Percentiles rank a stretch among this genome's conserved stretches.
Evolutionary conservation across 441 rosid species (phyloP).

Genomic region (Bocquillonia castaneifolia): DNA sequence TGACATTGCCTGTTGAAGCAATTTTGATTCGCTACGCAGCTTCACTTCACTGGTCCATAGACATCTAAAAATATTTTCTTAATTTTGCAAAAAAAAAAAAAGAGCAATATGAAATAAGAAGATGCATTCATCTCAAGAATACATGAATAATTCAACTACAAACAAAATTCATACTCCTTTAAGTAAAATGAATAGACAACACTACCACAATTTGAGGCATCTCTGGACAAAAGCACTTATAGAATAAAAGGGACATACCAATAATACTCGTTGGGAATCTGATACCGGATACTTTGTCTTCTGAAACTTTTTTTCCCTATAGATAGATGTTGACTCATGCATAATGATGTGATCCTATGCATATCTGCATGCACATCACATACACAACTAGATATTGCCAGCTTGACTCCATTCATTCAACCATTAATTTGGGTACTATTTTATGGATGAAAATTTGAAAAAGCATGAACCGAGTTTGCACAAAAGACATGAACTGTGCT

Average conservation of each 20-base stretch:
- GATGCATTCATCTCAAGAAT: conserved; percentile 13
- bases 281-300: conserved; percentile 20
- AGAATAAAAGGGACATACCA: conserved; percentile 14
- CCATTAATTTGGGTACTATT: background rate
- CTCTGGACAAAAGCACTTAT: conserved; percentile 25
- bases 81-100: background rate
- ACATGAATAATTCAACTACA: background rate
- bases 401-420: background rate
- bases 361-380: background rate
- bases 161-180: background rate
- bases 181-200: conserved; percentile 19
- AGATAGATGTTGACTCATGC: background rate
- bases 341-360: conserved; percentile 6
- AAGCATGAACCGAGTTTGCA: background rate
- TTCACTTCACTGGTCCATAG: conserved; percentile 29
- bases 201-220: conserved; percentile 23
- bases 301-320: background rate
- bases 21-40: conserved; percentile 28
- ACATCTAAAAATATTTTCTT: conserved; percentile 23
- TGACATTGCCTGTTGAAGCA: conserved; percentile 10
- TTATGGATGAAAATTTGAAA: background rate
- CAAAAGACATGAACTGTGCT: background rate
- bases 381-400: background rate
- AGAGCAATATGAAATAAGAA: conserved; percentile 4
- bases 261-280: conserved; percentile 23